Evolutionary conservation across 495 filamentous ascomycete species (phyloP).

Genomic region (Penicillium maclennaniae): DNA sequence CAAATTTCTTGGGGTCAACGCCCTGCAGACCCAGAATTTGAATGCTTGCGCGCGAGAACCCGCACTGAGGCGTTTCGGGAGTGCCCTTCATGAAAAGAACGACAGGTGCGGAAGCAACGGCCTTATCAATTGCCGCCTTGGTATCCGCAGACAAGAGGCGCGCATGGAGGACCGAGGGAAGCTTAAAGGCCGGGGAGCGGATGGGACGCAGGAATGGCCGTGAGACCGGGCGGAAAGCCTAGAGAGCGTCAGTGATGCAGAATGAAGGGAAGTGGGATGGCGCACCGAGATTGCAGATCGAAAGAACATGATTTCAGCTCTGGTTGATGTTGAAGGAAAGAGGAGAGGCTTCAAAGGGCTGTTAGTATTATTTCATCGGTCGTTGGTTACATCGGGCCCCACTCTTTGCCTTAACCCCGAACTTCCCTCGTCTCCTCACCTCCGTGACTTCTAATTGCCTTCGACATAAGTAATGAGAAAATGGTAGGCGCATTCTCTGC

Average conservation of each 20-base stretch:
- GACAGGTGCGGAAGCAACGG: constrained; percentile 77
- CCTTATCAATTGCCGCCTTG: constrained; percentile 77
- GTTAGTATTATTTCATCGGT: constrained; percentile 7
- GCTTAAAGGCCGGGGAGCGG: constrained; percentile 22
- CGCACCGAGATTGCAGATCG: constrained; percentile 36
- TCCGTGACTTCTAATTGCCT: too few relatives aligned
- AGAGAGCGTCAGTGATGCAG: constrained; percentile 2
- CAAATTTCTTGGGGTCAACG: constrained; percentile 93
- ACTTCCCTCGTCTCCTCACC: background rate
- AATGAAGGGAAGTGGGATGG: background rate
- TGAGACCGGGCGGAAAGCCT: constrained; percentile 39
- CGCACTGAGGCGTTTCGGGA: constrained; percentile 94
- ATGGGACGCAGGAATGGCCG: constrained; percentile 27
- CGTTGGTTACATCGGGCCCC: constrained; percentile 6
- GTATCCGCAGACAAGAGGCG: constrained; percentile 77
- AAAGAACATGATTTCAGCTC: constrained; percentile 33
- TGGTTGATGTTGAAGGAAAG: background rate
- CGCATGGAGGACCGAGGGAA: constrained; percentile 37
- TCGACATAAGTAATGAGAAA: background rate
- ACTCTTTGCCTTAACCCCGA: background rate
- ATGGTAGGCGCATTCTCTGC: background rate
- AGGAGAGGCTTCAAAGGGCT: background rate
- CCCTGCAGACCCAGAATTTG: constrained; percentile 93
- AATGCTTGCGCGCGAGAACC: constrained; percentile 92
- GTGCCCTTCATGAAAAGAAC: constrained; percentile 99